Percentiles rank a stretch among this genome's conserved stretches.
phyloP scores from a whole-genome alignment of 805 yeast genomes.

The Teunomyces tritomae region DNA sequence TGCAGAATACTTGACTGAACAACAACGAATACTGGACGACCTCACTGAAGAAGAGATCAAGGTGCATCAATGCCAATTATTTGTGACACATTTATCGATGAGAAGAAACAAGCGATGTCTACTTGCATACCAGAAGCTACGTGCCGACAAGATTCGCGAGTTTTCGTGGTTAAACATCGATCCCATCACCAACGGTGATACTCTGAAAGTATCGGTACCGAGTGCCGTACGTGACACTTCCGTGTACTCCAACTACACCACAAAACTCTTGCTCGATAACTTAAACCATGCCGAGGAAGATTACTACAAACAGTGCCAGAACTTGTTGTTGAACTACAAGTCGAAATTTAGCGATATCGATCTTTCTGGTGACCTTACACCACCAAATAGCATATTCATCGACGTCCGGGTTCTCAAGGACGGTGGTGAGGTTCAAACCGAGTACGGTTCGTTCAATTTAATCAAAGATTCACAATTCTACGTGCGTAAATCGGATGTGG shows the following conservation, averaged over 20 bases:
- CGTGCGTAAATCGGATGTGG: constrained; percentile 92
- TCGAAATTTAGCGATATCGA: constrained; percentile 81
- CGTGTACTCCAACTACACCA: constrained; percentile 19
- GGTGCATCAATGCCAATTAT: constrained; percentile 59
- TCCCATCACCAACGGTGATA: constrained; percentile 20
- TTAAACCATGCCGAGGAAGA: constrained; percentile 78
- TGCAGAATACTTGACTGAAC: constrained; percentile 46
- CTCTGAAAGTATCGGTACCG: background rate
- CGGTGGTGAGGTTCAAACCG: constrained; percentile 97
- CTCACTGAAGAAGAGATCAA: constrained; percentile 36
- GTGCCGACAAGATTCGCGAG: constrained; percentile 67
- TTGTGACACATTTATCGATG: constrained; percentile 73
- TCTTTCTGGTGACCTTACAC: constrained; percentile 81
- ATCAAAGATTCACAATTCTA: constrained; percentile 93
- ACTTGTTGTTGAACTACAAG: constrained; percentile 70
- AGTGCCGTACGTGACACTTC: constrained; percentile 9
- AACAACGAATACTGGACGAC: constrained; percentile 17
- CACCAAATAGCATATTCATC: constrained; percentile 87
- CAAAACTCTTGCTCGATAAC: constrained; percentile 40
- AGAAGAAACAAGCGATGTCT: constrained; percentile 87
- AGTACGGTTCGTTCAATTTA: constrained; percentile 90
- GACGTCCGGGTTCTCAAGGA: constrained; percentile 92
- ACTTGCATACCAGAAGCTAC: constrained; percentile 72
- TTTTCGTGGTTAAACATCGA: constrained; percentile 71
- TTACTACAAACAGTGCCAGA: constrained; percentile 68